Evolutionary conservation across 1,284 basidiomycete genomes (phyloP), one percentile per base, ranked within the genome.

Genomic region (Ceratobasidium sp.): DNA sequence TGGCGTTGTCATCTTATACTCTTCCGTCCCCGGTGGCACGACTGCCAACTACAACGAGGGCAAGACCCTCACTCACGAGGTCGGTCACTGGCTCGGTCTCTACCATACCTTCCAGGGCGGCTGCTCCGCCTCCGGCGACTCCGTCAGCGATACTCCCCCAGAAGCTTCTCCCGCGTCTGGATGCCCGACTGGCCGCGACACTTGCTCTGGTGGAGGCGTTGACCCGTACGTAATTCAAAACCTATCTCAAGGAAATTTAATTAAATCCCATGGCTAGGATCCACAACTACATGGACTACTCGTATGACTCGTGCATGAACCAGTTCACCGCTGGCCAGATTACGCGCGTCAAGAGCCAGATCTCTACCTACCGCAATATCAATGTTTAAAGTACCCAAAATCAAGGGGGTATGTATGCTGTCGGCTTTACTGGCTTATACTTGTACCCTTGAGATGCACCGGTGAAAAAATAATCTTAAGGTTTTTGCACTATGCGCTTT

Each of bases 101-200:
- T 89, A 88, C 82, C 89, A 90, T 81, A 88, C 88, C 44, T 90
- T 89, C 84, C 86, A 90, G 79, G 88, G 88, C 43, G 88, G 89
- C 3, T 90, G 88, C 83, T 79, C 78, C 49, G 85, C 84, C 54
- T 76, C 82, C 8, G 89, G 89, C n/a, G 89, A 90, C 80, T 80
- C 78, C 49, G 88, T 90, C 73, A 80, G 82, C 51, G 89, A 90
- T 79, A 89, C 89, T 43, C 79, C 81, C 46, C 37, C 76, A 2
- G 78, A 79, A 66, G 75, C 66, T 5, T 66, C 57, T 4, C 29
- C 79, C 51, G 78, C 74, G 11, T 78, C 37, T 51, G 77, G 76
- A 40, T 79, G 79, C 76, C 79, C 78, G 1, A 78, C 77, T n/a
- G 77, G 76, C 6, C 76, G 79, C 25, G 80, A 81, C 66, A 79